phyloP scores from a whole-genome alignment of 2,329 filamentous ascomycete genomes.

The Xylariaceae sp. region DNA sequence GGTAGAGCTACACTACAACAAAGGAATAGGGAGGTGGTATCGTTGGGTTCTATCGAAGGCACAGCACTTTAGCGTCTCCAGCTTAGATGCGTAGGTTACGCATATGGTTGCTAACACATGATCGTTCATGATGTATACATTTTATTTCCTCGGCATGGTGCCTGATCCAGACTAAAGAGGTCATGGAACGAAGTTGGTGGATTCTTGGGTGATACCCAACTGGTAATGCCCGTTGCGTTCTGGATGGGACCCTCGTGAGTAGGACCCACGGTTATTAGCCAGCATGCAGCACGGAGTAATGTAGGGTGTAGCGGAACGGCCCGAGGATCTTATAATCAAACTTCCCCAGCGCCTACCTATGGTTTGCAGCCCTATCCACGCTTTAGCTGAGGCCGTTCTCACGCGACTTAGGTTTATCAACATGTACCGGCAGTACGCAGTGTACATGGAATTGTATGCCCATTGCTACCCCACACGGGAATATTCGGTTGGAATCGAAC shows the following conservation, averaged over 20 bases:
- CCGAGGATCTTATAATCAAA: conserved; percentile 5
- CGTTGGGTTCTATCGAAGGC: conserved; percentile 23
- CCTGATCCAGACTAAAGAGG: not conserved
- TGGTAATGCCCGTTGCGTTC: conserved; percentile 2
- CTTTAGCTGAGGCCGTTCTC: conserved; percentile 23
- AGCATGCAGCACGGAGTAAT: not conserved
- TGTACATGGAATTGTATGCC: conserved; percentile 2
- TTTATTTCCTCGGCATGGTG: conserved; percentile 7
- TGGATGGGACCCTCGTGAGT: not conserved
- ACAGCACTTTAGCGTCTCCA: conserved; percentile 26
- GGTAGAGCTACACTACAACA: conserved; percentile 4
- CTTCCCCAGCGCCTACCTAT: conserved; percentile 5
- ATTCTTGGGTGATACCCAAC: not conserved
- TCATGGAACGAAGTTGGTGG: not conserved
- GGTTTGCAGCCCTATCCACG: conserved; percentile 13
- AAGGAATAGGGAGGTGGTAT: conserved; percentile 23
- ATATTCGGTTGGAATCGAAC: conserved; percentile 10
- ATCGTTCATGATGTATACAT: conserved; percentile 26
- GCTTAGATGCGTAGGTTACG: conserved; percentile 24
- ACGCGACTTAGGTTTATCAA: conserved; percentile 16
- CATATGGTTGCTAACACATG: conserved; percentile 33
- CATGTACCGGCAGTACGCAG: not conserved
- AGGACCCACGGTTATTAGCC: not conserved
- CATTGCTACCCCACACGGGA: conserved; percentile 17
- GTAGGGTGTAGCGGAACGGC: conserved; percentile 8